Evolutionary conservation across 2,329 filamentous ascomycete genomes (phyloP).

Genomic region (Simplicillium aogashimaense): DNA sequence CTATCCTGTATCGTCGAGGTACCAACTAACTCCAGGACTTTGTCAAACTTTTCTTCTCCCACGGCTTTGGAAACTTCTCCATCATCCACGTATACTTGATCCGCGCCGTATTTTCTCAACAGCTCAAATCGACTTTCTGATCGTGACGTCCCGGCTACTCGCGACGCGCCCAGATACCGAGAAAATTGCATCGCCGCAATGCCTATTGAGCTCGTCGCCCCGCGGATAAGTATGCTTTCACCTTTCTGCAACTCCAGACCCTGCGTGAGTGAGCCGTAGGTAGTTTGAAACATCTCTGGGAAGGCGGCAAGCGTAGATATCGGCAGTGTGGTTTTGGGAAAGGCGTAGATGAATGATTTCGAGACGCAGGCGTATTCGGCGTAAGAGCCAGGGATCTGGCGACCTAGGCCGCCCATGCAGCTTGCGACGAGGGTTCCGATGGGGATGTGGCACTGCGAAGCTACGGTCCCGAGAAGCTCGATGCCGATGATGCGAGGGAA

Average conservation of each 20-base stretch:
- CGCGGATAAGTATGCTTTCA: slow-evolving; percentile 1
- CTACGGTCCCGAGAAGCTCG: slow-evolving; percentile 1
- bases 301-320: slow-evolving; percentile 1
- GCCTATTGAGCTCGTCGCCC: slow-evolving; percentile 1
- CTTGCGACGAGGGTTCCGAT: slow-evolving; percentile 18
- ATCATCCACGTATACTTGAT: slow-evolving; percentile 1
- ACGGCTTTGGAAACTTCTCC: background rate
- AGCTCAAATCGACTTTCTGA: background rate
- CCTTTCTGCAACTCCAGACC: background rate
- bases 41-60: background rate
- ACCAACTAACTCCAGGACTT: slow-evolving; percentile 1
- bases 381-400: slow-evolving; percentile 1
- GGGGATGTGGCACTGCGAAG: slow-evolving; percentile 15
- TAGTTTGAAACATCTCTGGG: slow-evolving; percentile 3
- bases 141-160: background rate
- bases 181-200: slow-evolving; percentile 1
- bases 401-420: slow-evolving; percentile 2
- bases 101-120: slow-evolving; percentile 1
- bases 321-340: background rate
- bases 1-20: slow-evolving; percentile 1
- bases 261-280: slow-evolving; percentile 1
- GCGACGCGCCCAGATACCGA: slow-evolving; percentile 1
- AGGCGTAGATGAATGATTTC: background rate
- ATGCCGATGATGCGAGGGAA: slow-evolving; percentile 2
- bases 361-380: slow-evolving; percentile 1